Evolutionary conservation across 1,284 basidiomycete species (phyloP), one percentile per base, ranked within the genome.

Genomic region (Mycena citricolor): DNA sequence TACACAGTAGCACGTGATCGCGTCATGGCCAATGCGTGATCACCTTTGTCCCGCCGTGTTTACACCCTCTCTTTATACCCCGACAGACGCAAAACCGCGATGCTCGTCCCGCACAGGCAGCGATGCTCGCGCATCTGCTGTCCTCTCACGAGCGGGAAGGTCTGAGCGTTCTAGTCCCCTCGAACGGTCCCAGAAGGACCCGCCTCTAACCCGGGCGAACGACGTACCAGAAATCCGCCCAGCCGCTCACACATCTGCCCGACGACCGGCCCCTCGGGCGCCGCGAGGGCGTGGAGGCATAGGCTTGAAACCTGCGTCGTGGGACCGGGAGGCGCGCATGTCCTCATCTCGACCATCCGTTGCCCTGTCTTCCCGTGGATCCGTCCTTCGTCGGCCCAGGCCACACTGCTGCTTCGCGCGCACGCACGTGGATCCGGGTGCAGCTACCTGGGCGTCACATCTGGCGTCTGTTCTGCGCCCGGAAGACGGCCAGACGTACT

Each of bases 101-200:
- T 21, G 47, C 42, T 49, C 42, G 47, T 44, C 39, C 42, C 47
- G 28, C 20, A 49, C 47, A 44, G 47, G 47, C 16, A 16, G 17
- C 31, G 31, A 16, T 20, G 16, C 31, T 16, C 11, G 21, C 31
- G 10, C 31, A 43, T 38, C 22, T 22, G 24, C 16, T 30, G 14
- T 37, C 16, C 21, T 26, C 14, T 26, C 26, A 16, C 44, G 32
- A 46, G 44, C 26, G 24, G 38, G 24, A 35, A 21, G 45, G 45
- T 47, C 45, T 47, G 45, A 47, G 45, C n/a, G 22, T 33, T 33
- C 17, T 34, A 36, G 30, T 32, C 33, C 28, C 40, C 39, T 32
- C n/a, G 40, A 28, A 16, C n/a, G 31, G 28, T 47, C 22, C 31
- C 35, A 24, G 45, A 36, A 13, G 40, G 39, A 42, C 34, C 24